Evolutionary conservation across 257 asterid genomes (phyloP).

Genomic region (Oldenlandia corymbosa): DNA sequence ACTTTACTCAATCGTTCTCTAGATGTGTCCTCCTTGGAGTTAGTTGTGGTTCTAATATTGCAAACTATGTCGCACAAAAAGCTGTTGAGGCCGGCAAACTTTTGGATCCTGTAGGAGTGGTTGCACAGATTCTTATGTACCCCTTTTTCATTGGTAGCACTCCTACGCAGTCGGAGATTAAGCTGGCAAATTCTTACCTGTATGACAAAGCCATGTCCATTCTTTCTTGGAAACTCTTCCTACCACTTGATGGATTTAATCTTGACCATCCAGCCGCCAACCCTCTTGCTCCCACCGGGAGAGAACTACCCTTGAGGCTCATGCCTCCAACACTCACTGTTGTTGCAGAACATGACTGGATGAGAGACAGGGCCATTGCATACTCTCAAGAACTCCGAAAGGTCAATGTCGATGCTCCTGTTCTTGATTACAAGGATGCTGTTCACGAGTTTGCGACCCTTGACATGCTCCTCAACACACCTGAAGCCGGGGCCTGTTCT

Average conservation of each 20-base stretch:
- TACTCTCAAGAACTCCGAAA: constrained; percentile 78
- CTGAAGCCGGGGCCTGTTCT: constrained; percentile 66
- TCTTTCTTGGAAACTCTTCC: constrained; percentile 80
- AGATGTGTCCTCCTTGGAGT: constrained; percentile 92
- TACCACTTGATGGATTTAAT: constrained; percentile 43
- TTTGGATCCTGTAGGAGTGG: constrained; percentile 65
- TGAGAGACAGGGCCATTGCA: constrained; percentile 76
- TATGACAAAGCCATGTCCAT: constrained; percentile 59
- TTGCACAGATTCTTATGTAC: constrained; percentile 82
- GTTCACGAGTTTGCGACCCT: constrained; percentile 84
- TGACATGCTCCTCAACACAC: constrained; percentile 54
- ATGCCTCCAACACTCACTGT: constrained; percentile 88
- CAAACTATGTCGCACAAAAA: constrained; percentile 50
- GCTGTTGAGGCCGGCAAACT: constrained; percentile 50
- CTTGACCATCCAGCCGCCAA: constrained; percentile 75
- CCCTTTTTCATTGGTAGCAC: constrained; percentile 74
- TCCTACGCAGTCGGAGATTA: constrained; percentile 57
- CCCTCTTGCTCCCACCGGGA: constrained; percentile 42
- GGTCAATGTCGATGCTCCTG: constrained; percentile 72
- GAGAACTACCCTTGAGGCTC: constrained; percentile 40
- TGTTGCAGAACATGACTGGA: constrained; percentile 82
- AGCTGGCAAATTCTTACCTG: constrained; percentile 57
- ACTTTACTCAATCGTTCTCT: constrained; percentile 11
- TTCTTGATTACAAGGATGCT: constrained; percentile 73
- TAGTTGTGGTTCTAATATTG: constrained; percentile 80